A percentile compares a stretch with the other conserved stretches of the same genome.
phyloP scores from a whole-genome alignment of 345 rosid genomes.

The Melaleuca quinquenervia region DNA sequence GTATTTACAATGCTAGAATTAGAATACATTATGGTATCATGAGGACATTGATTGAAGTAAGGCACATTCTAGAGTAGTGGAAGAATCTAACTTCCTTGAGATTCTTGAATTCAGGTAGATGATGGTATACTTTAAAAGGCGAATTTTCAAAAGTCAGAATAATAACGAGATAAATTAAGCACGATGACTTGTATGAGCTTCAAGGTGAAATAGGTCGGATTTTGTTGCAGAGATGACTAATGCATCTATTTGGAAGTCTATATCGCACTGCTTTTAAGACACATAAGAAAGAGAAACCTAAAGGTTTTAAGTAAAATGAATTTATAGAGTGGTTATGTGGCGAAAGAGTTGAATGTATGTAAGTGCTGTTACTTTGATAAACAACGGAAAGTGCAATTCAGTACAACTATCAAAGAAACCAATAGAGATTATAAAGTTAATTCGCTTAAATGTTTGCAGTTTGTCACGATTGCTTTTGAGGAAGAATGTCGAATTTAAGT shows the following conservation, averaged over 20 bases:
- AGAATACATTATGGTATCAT: neutral
- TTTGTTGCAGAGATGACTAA: neutral
- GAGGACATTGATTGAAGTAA: neutral
- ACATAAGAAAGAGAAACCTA: no score
- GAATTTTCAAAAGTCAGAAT: neutral
- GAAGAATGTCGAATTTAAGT: no score
- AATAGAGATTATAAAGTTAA: no score
- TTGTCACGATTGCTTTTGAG: no score
- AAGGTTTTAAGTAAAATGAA: no score
- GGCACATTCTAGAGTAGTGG: neutral
- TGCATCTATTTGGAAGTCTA: neutral
- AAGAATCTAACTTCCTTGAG: neutral
- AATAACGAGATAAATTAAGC: neutral
- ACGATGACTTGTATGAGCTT: neutral
- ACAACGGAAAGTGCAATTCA: no score
- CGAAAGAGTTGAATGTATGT: no score
- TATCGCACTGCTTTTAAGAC: no score
- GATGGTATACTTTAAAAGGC: neutral
- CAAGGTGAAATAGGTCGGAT: rapidly evolving
- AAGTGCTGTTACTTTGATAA: no score
- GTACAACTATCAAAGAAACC: no score
- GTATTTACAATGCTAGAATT: neutral
- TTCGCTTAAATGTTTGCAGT: no score
- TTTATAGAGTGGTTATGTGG: no score
- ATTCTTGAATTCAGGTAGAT: rapidly evolving